Percentiles rank a stretch among this genome's conserved stretches.
Evolutionary conservation across 371 early-diverging fungal species (phyloP).

Genomic region (Lichtheimia ornata): DNA sequence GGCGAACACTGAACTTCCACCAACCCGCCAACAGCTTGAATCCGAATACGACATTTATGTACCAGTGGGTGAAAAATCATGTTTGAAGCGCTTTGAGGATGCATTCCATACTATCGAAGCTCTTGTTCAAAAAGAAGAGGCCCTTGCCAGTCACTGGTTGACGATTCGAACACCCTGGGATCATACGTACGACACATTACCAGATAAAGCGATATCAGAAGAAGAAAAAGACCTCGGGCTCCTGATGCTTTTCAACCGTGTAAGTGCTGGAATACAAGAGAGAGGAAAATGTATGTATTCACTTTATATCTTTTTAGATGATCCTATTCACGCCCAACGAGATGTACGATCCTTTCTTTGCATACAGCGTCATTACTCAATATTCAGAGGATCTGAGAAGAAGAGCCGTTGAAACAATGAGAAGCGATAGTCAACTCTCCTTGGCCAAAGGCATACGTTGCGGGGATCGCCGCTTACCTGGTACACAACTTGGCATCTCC

Average conservation of each 20-base stretch:
- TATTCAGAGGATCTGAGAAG: slow-evolving; percentile 26
- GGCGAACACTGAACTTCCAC: background rate
- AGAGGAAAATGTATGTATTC: background rate
- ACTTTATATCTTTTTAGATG: slow-evolving; percentile 35
- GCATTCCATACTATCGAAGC: background rate
- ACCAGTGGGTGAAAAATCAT: background rate
- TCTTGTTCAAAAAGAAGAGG: background rate
- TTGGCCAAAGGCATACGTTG: slow-evolving; percentile 16
- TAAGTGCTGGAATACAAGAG: slow-evolving; percentile 8
- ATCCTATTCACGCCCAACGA: slow-evolving; percentile 56
- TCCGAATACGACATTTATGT: background rate
- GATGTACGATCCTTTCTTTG: slow-evolving; percentile 46
- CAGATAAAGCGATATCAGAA: background rate
- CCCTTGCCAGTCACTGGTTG: background rate
- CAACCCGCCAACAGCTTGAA: background rate
- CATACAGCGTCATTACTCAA: slow-evolving; percentile 32
- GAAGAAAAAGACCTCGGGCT: slow-evolving; percentile 11
- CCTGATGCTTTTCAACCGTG: slow-evolving; percentile 33
- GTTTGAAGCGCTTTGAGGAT: background rate
- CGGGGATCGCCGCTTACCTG: slow-evolving; percentile 51
- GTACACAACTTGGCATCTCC: slow-evolving; percentile 39
- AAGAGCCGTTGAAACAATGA: slow-evolving; percentile 20
- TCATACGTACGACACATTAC: background rate
- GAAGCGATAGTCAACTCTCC: slow-evolving; percentile 26
- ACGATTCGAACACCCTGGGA: background rate